Evolutionary conservation across 495 filamentous ascomycete genomes (phyloP).

Genomic region (Penicillium silybi): DNA sequence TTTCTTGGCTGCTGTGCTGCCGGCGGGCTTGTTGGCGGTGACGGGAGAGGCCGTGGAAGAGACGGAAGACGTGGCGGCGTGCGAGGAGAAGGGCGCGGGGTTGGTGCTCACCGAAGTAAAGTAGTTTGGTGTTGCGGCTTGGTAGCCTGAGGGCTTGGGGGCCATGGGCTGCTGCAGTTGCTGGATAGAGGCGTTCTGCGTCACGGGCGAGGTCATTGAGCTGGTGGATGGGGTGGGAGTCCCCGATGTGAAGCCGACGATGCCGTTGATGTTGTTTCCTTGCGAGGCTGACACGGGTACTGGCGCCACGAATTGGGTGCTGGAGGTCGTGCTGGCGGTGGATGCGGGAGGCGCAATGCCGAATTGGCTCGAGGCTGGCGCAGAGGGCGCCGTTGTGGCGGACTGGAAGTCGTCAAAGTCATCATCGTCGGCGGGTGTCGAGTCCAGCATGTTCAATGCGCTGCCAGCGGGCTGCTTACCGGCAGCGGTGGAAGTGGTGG

Average conservation of each 20-base stretch:
- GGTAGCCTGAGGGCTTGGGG: constrained; percentile 61
- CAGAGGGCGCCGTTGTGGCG: constrained; percentile 58
- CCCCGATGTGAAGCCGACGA: constrained; percentile 75
- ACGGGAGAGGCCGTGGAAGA: constrained; percentile 38
- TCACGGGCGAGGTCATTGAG: constrained; percentile 47
- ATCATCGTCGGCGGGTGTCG: constrained; percentile 65
- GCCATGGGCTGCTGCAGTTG: constrained; percentile 37
- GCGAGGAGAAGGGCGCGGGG: constrained; percentile 24
- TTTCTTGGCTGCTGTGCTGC: constrained; percentile 50
- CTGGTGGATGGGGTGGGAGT: constrained; percentile 61
- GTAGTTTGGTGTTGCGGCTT: constrained; percentile 84
- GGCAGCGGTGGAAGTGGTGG: constrained; percentile 45
- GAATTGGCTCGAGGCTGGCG: constrained; percentile 43
- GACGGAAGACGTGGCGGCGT: constrained; percentile 30
- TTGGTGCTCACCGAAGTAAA: constrained; percentile 68
- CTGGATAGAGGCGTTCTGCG: constrained; percentile 44
- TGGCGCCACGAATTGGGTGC: constrained; percentile 72
- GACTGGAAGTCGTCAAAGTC: constrained; percentile 99
- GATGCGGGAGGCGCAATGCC: constrained; percentile 50
- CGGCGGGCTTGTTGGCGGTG: constrained; percentile 39
- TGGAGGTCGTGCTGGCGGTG: constrained; percentile 60
- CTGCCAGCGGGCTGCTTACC: constrained; percentile 45
- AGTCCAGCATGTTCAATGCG: constrained; percentile 55
- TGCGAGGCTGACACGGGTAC: constrained; percentile 78
- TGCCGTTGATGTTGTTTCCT: constrained; percentile 70